Percentiles rank a stretch among this genome's conserved stretches.
Conservation (phyloP, 352 stramenopile genomes). For the Elongisporangium undulatum region DNA sequence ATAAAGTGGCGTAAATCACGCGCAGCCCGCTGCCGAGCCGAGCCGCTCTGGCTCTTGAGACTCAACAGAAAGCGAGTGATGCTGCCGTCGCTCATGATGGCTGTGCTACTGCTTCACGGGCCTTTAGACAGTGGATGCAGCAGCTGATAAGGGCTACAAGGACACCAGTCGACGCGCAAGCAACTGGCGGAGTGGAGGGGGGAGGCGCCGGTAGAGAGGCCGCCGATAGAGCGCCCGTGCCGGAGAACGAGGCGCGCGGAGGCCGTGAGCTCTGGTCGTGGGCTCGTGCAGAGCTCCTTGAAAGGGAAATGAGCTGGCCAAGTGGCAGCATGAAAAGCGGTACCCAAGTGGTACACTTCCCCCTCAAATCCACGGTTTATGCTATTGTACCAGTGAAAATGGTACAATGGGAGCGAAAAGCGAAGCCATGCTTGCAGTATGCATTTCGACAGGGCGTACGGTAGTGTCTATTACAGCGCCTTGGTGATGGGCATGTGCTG, state of each 20-base stretch:
- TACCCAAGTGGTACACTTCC: not conserved
- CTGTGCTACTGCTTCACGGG: not conserved
- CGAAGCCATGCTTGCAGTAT: not conserved
- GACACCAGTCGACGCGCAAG: not conserved
- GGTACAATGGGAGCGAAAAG: not conserved
- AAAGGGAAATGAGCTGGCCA: not conserved
- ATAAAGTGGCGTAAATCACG: conserved; percentile 78
- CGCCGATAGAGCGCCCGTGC: not conserved
- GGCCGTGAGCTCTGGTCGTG: not conserved
- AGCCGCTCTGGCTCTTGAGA: conserved; percentile 63
- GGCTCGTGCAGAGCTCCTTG: not conserved
- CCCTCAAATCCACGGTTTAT: not conserved
- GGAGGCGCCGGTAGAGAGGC: conserved; percentile 1
- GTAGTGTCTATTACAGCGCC: conserved; percentile 32
- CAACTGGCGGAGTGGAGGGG: not conserved
- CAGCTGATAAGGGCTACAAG: no score
- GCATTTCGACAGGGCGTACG: conserved; percentile 1
- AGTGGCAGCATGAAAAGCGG: not conserved
- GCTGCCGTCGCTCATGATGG: conserved; percentile 10
- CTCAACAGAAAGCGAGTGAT: conserved; percentile 72
- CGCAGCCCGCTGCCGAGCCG: conserved; percentile 57
- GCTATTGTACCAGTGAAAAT: not conserved
- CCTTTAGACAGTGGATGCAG: not conserved
- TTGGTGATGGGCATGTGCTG: conserved; percentile 55
- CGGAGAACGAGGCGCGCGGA: not conserved